These are phyloP conservation scores for Pichia exigua DNA, from an alignment of 805 yeast species.

Conservation along the genomic window DNA sequence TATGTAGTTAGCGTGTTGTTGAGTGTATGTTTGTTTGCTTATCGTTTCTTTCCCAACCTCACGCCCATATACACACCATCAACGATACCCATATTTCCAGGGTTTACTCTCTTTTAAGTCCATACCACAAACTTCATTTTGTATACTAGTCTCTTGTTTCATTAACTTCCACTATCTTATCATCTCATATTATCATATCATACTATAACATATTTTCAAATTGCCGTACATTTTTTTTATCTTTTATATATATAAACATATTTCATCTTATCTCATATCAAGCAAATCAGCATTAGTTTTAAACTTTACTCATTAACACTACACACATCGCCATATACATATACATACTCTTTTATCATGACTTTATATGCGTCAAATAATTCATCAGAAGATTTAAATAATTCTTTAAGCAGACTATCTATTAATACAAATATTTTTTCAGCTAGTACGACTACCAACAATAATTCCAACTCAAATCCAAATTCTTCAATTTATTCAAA, in stretches of 20 bases:
- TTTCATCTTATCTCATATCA: background rate
- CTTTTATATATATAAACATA: background rate
- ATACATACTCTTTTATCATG: background rate
- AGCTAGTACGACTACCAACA: background rate
- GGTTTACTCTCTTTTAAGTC: background rate
- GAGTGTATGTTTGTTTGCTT: background rate
- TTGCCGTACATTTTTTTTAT: background rate
- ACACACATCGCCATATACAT: background rate
- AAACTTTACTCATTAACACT: background rate
- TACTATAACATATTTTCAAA: background rate
- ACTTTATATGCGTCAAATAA: conserved; percentile 4
- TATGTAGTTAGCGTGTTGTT: background rate
- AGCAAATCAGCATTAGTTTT: background rate
- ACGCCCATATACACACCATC: background rate
- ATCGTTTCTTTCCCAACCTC: background rate
- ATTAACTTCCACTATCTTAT: background rate
- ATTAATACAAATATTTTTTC: background rate
- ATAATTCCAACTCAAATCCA: background rate
- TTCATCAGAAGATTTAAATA: conserved; percentile 12
- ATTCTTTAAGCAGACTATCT: conserved; percentile 9
- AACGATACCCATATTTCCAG: background rate
- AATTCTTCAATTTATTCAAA: conserved; percentile 1
- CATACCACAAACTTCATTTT: background rate
- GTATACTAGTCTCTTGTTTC: background rate
- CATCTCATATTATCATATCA: background rate